phyloP scores from a whole-genome alignment of 2,329 filamentous ascomycete genomes.

The Colletotrichum costaricense region DNA sequence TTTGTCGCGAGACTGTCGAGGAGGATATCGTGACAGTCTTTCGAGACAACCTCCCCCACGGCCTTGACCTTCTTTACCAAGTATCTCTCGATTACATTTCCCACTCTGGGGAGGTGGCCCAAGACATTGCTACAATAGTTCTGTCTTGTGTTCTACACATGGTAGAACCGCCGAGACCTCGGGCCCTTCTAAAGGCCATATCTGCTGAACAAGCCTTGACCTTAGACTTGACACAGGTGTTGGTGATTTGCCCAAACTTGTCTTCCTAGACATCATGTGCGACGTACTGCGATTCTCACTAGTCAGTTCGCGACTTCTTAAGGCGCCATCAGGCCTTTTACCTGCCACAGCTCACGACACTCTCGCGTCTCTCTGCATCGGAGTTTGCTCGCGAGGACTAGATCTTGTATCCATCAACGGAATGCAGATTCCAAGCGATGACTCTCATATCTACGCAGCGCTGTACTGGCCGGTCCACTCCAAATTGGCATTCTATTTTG shows the following conservation, averaged over 20 bases:
- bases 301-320: neutral
- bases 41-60: neutral
- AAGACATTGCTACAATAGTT: neutral
- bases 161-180: neutral
- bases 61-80: neutral
- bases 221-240: neutral
- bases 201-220: too few species aligned
- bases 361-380: neutral
- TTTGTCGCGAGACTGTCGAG: neutral
- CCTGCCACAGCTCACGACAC: accelerated
- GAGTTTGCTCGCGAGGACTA: neutral
- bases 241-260: neutral
- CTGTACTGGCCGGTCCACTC: neutral
- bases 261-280: neutral
- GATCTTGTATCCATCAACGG: accelerated
- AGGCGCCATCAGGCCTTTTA: neutral
- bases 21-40: neutral
- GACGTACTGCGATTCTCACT: neutral
- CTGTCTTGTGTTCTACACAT: neutral
- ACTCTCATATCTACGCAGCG: neutral
- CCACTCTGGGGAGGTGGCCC: accelerated
- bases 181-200: neutral
- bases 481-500: too few species aligned
- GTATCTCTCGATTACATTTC: neutral
- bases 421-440: neutral